Evolutionary conservation across 371 early-diverging fungal genomes (phyloP).

Genomic region (Blastocladiella emersonii): DNA sequence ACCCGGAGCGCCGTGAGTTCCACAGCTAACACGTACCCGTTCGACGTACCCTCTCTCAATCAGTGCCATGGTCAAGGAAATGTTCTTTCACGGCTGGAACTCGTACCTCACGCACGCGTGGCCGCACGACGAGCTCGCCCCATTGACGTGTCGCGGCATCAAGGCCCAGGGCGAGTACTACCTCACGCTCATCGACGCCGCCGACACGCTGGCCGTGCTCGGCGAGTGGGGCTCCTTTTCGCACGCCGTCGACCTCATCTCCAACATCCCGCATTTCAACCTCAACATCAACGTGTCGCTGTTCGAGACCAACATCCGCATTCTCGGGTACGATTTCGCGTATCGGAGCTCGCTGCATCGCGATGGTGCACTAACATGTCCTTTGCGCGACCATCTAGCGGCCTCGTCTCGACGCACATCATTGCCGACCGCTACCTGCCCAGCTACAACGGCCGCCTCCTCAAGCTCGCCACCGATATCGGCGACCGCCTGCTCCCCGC

Average conservation of each 20-base stretch:
- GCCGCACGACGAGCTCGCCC: conserved; percentile 86
- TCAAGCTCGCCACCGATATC: conserved; percentile 62
- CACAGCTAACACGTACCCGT: too few species aligned
- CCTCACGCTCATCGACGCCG: conserved; percentile 74
- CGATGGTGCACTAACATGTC: too few species aligned
- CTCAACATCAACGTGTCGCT: conserved; percentile 81
- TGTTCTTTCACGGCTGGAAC: conserved; percentile 76
- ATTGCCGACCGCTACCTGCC: conserved; percentile 48
- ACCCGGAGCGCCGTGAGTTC: too few species aligned
- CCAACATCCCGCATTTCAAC: conserved; percentile 31
- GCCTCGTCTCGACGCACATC: conserved; percentile 52
- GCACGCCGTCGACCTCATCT: conserved; percentile 48
- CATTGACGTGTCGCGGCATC: conserved; percentile 63
- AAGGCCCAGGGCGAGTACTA: conserved; percentile 15
- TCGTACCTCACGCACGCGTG: conserved; percentile 74
- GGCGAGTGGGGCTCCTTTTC: conserved; percentile 56
- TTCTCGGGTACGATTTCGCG: conserved; percentile 59
- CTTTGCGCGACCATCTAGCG: neutral
- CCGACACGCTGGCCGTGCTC: conserved; percentile 75
- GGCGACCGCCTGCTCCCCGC: conserved; percentile 81
- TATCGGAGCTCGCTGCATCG: too few species aligned
- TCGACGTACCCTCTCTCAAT: too few species aligned
- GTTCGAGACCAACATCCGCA: conserved; percentile 86
- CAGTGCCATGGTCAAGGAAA: conserved; percentile 15
- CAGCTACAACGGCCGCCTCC: conserved; percentile 59